A percentile compares a stretch with the other conserved stretches of the same genome.
These are phyloP conservation scores for Globisporangium cederbergense DNA, from an alignment of 352 stramenopile genomes.

Conservation along the genomic window DNA sequence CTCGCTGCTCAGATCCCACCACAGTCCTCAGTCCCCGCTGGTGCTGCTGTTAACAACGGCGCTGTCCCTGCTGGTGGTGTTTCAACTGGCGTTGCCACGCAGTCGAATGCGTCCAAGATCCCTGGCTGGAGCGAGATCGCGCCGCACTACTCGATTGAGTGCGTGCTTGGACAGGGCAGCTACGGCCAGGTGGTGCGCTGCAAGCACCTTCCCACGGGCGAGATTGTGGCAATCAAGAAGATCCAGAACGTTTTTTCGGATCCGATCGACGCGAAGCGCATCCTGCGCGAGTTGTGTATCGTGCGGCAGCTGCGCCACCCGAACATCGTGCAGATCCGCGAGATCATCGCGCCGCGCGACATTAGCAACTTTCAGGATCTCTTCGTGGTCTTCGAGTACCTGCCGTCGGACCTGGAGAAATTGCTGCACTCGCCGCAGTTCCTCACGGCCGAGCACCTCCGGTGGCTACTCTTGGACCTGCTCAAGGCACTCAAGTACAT, in stretches of 20 bases:
- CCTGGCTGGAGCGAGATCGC: constrained; percentile 80
- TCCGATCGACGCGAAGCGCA: constrained; percentile 84
- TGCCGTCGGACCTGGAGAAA: constrained; percentile 83
- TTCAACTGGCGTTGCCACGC: constrained; percentile 14
- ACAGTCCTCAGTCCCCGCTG: neutral
- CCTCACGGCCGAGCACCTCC: constrained; percentile 76
- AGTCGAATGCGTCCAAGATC: constrained; percentile 72
- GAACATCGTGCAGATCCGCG: constrained; percentile 86
- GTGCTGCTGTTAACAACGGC: neutral
- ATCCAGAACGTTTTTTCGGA: constrained; percentile 89
- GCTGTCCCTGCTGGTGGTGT: neutral
- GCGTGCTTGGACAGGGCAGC: constrained; percentile 78
- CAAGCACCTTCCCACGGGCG: constrained; percentile 84
- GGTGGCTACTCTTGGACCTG: constrained; percentile 81
- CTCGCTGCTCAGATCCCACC: neutral
- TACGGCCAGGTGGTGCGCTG: constrained; percentile 86
- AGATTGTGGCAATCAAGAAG: constrained; percentile 89
- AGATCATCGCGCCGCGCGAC: constrained; percentile 80
- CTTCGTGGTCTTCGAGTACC: constrained; percentile 85
- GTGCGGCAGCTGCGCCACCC: constrained; percentile 79
- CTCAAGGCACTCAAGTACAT: constrained; percentile 90
- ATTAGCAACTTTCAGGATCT: constrained; percentile 76
- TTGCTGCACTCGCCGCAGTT: constrained; percentile 84
- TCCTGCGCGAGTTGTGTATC: constrained; percentile 81
- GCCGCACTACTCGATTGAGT: constrained; percentile 83